Conservation (phyloP, 345 rosid genomes). For the Populus simonii region DNA sequence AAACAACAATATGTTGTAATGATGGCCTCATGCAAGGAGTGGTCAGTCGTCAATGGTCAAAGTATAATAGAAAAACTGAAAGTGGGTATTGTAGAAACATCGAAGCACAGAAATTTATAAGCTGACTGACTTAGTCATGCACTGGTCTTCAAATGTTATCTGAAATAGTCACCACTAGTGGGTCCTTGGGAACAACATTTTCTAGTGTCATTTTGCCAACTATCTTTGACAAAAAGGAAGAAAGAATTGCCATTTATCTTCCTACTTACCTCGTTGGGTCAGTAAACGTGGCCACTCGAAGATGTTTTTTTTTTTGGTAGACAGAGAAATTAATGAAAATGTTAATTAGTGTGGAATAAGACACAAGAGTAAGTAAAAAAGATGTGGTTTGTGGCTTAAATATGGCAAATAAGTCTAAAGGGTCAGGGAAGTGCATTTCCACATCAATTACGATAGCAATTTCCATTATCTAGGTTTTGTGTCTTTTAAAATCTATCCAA, state of each 20-base stretch:
- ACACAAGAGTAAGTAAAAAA: neutral
- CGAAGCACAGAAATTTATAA: neutral
- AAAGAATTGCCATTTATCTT: neutral
- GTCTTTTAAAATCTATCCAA: too few relatives aligned
- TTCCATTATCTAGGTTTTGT: neutral
- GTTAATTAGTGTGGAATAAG: neutral
- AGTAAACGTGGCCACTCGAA: conserved; percentile 9
- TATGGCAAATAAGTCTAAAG: neutral
- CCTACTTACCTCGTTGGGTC: neutral
- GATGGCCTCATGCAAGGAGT: neutral
- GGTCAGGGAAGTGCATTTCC: neutral
- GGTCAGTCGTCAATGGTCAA: neutral
- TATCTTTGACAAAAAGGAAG: neutral
- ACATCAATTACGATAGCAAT: neutral
- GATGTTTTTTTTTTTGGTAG: neutral
- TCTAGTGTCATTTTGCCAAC: neutral
- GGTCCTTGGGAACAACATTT: neutral
- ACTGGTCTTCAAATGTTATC: neutral
- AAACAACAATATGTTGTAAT: too few relatives aligned
- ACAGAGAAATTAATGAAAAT: neutral
- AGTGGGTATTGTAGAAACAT: neutral
- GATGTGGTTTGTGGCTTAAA: neutral
- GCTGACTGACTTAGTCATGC: neutral
- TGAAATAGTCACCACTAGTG: neutral
- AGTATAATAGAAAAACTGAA: neutral